Evolutionary conservation across 371 early-diverging fungal species (phyloP).

Genomic region (Conidiobolus incongruus): DNA sequence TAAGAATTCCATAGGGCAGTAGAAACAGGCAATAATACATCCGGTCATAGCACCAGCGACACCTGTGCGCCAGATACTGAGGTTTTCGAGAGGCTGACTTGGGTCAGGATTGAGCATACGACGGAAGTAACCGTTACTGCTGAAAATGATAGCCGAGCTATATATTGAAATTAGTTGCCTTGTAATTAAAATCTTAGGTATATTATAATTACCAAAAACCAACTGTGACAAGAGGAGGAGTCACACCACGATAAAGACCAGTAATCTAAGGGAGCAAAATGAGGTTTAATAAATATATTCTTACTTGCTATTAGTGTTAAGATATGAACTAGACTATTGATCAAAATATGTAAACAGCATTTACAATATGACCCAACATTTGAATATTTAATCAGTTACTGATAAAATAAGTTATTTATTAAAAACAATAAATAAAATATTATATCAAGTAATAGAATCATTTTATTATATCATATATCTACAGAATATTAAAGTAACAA

Average conservation of each 20-base stretch:
- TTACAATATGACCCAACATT: too few species aligned
- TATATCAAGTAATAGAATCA: background rate
- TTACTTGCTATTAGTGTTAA: too few species aligned
- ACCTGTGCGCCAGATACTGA: conserved; percentile 24
- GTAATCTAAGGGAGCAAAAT: conserved; percentile 13
- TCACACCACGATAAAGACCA: conserved; percentile 64
- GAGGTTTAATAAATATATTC: too few species aligned
- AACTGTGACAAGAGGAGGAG: conserved; percentile 65
- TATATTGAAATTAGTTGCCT: background rate
- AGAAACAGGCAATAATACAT: conserved; percentile 61
- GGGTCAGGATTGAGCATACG: conserved; percentile 29
- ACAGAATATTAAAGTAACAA: too few species aligned
- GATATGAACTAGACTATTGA: too few species aligned
- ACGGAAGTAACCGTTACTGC: conserved; percentile 50
- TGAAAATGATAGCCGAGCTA: conserved; percentile 54
- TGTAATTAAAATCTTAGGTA: background rate
- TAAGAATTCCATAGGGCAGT: conserved; percentile 63
- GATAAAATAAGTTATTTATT: background rate
- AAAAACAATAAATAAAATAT: background rate
- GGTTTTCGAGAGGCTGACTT: conserved; percentile 1
- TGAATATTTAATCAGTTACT: background rate
- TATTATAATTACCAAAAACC: conserved; percentile 49
- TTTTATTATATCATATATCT: too few species aligned
- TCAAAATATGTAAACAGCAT: too few species aligned
- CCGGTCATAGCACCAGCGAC: conserved; percentile 65